Evolutionary conservation across 1,284 basidiomycete genomes (phyloP).

Genomic region (Fistulinella staudtii): DNA sequence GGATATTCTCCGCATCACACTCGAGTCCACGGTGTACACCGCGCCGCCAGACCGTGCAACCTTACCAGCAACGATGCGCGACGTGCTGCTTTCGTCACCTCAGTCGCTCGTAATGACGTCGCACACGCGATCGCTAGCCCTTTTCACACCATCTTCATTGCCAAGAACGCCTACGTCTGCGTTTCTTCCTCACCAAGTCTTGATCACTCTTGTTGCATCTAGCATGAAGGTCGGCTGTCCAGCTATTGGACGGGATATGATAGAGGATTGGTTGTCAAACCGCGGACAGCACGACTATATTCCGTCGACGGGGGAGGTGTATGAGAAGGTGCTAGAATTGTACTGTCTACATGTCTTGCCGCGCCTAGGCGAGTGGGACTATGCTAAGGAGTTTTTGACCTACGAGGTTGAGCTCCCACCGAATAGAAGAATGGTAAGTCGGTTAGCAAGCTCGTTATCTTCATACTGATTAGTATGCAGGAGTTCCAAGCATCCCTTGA

Average conservation of each 20-base stretch:
- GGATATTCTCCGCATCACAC: conserved; percentile 78
- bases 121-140: conserved; percentile 57
- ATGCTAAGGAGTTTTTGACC: conserved; percentile 66
- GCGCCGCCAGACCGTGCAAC: conserved; percentile 46
- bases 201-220: conserved; percentile 64
- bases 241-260: conserved; percentile 56
- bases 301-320: conserved; percentile 45
- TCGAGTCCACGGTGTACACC: conserved; percentile 68
- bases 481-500: conserved; percentile 41
- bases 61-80: conserved; percentile 49
- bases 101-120: conserved; percentile 53
- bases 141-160: conserved; percentile 55
- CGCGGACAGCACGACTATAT: conserved; percentile 37
- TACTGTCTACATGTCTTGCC: conserved; percentile 72
- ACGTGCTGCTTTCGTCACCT: conserved; percentile 53
- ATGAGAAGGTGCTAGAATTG: conserved; percentile 68
- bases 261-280: conserved; percentile 72
- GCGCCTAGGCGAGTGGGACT: conserved; percentile 70
- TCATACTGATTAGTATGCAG: conserved; percentile 29
- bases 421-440: conserved; percentile 51
- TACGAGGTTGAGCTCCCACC: conserved; percentile 63
- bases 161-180: conserved; percentile 43
- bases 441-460: background rate
- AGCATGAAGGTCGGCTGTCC: conserved; percentile 63
- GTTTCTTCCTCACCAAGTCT: conserved; percentile 62